Conservation (phyloP, 192 early-diverging fungal genomes). For the Coemansia sp. region DNA sequence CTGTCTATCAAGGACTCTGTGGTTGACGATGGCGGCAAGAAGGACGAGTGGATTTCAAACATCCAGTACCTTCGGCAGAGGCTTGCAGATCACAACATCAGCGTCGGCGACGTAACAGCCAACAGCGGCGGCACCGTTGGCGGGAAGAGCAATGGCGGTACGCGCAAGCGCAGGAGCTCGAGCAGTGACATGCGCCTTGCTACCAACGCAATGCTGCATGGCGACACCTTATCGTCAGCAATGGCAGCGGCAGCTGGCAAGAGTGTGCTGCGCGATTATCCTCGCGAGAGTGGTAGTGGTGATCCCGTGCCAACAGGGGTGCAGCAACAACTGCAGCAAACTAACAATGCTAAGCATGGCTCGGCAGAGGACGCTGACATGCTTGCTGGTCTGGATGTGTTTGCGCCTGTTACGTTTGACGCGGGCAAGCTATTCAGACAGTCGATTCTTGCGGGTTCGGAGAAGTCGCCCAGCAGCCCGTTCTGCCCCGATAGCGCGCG, state of each 20-base stretch:
- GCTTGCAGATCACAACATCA: conserved; percentile 21
- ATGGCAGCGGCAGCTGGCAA: conserved; percentile 9
- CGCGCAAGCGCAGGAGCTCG: conserved; percentile 31
- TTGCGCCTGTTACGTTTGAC: conserved; percentile 46
- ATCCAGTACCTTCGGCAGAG: conserved; percentile 44
- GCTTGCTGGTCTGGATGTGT: conserved; percentile 21
- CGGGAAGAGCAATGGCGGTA: conserved; percentile 17
- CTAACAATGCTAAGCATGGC: not conserved
- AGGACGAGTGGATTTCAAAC: conserved; percentile 51
- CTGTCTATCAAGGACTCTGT: not conserved
- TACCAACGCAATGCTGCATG: conserved; percentile 6
- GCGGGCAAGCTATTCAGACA: conserved; percentile 36
- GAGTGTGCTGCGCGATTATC: conserved; percentile 8
- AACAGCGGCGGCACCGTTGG: conserved; percentile 1
- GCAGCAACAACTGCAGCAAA: not conserved
- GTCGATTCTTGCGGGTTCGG: conserved; percentile 12
- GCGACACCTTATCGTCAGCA: not conserved
- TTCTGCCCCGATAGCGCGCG: conserved; percentile 6
- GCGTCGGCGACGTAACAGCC: conserved; percentile 2
- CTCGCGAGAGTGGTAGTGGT: conserved; percentile 7
- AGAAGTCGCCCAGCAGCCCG: conserved; percentile 3
- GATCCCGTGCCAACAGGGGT: not conserved
- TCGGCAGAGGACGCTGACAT: not conserved
- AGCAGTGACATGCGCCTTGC: conserved; percentile 13
- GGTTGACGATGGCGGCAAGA: conserved; percentile 14